Conservation (phyloP, 164 flowering plant species). For the grape (Vitis vinifera) region ASM3070453v1 NC_081823.1:6454501-6455000, state of each 20-base stretch:
- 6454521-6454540: not conserved
- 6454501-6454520: too few species aligned
- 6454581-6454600: too few species aligned
- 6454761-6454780: conserved; percentile 45
- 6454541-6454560: not conserved
- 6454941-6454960: not conserved
- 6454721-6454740: not conserved
- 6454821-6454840: conserved; percentile 52
- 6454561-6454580: too few species aligned
- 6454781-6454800: conserved; percentile 52
- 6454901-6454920: not conserved
- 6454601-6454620: not conserved
- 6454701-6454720: not conserved
- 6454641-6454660: not conserved
- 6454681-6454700: not conserved
- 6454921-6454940: not conserved
- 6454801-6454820: conserved; percentile 52
- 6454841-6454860: conserved; percentile 53
- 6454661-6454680: too few species aligned
- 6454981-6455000: conserved; percentile 2
- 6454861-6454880: conserved; percentile 65
- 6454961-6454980: not conserved
- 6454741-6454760: conserved; percentile 7
- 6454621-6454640: not conserved
- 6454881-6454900: not conserved